Conservation (phyloP, 305 asterid genomes). For the Fraxinus albicans region DNA sequence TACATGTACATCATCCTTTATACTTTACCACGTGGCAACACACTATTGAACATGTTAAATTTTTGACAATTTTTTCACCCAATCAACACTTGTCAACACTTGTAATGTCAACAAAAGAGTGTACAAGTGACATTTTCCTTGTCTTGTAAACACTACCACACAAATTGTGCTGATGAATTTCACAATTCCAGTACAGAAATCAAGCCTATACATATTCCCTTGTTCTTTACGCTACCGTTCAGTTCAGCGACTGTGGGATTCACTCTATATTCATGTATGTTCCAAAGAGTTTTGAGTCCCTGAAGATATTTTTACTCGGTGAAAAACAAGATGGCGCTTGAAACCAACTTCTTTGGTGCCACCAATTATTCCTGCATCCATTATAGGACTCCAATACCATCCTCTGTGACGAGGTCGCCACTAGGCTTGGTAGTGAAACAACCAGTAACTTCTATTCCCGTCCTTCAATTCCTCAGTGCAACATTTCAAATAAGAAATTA, state of each 20-base stretch:
- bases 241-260: background rate
- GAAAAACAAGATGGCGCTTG: background rate
- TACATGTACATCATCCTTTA: too few relatives aligned
- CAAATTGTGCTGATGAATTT: background rate
- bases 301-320: too few relatives aligned
- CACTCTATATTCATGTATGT: too few relatives aligned
- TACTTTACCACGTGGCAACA: too few relatives aligned
- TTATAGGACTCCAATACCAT: constrained; percentile 15
- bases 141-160: too few relatives aligned
- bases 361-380: too few relatives aligned
- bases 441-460: constrained; percentile 1
- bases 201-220: background rate
- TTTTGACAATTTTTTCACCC: too few relatives aligned
- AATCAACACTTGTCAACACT: too few relatives aligned
- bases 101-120: too few relatives aligned
- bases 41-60: too few relatives aligned
- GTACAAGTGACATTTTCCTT: too few relatives aligned
- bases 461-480: background rate
- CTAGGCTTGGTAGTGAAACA: constrained; percentile 8
- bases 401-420: background rate
- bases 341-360: background rate
- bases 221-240: background rate
- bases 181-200: background rate
- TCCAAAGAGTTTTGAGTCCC: too few relatives aligned
- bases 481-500: background rate